These are phyloP conservation scores for Diaporthe sp. DNA, from an alignment of 2,329 filamentous ascomycete genomes.

Conservation along the genomic window DNA sequence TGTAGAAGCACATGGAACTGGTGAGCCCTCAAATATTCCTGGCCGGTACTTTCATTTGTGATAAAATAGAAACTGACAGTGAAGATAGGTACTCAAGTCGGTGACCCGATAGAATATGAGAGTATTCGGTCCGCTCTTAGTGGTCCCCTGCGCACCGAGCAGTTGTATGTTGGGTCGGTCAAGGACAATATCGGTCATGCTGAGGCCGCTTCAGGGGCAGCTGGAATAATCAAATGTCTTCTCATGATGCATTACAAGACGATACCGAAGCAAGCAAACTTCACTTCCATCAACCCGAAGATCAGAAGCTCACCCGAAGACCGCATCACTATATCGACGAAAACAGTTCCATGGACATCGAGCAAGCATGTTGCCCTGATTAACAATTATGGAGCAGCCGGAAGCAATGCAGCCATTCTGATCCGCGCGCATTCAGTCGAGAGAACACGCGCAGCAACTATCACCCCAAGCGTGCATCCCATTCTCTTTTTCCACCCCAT, in stretches of 20 bases:
- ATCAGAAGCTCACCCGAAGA: slow-evolving; percentile 39
- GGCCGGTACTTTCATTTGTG: neutral
- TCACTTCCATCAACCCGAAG: slow-evolving; percentile 42
- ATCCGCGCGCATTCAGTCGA: neutral
- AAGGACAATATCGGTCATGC: slow-evolving; percentile 47
- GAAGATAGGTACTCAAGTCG: slow-evolving; percentile 46
- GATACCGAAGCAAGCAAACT: slow-evolving; percentile 41
- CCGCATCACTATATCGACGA: slow-evolving; percentile 35
- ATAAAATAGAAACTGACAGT: neutral
- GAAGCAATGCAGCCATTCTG: slow-evolving; percentile 46
- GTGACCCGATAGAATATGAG: slow-evolving; percentile 43
- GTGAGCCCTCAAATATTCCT: slow-evolving; percentile 37
- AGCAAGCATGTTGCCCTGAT: slow-evolving; percentile 41
- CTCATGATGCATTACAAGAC: slow-evolving; percentile 44
- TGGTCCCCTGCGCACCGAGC: slow-evolving; percentile 3
- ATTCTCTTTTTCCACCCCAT: slow-evolving; percentile 11
- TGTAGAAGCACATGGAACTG: slow-evolving; percentile 51
- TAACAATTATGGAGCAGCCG: slow-evolving; percentile 51
- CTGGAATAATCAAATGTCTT: slow-evolving; percentile 46
- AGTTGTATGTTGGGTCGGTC: slow-evolving; percentile 40
- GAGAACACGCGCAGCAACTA: neutral
- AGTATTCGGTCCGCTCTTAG: slow-evolving; percentile 37
- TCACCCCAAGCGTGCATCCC: neutral
- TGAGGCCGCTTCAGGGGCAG: slow-evolving; percentile 46
- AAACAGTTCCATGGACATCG: slow-evolving; percentile 41